phyloP scores from a whole-genome alignment of 176 grass and related monocot genomes.

The Pontederia paniculata region DNA sequence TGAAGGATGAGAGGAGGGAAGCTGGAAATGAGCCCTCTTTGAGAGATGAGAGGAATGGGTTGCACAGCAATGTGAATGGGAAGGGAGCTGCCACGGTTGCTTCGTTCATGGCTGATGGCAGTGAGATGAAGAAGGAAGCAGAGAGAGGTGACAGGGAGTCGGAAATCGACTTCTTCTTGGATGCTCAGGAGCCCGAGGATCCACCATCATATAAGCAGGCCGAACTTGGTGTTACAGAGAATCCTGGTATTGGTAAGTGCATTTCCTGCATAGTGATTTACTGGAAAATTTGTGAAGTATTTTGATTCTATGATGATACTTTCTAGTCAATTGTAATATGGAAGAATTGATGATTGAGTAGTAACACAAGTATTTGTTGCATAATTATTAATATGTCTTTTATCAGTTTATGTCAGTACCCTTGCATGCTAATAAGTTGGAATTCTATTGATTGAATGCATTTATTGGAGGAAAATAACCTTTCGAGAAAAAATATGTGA shows the following conservation, averaged over 20 bases:
- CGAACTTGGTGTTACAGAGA: slow-evolving; percentile 51
- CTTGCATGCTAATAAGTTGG: too few species aligned
- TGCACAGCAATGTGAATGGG: slow-evolving; percentile 33
- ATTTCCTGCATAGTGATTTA: neutral
- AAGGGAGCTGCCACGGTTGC: slow-evolving; percentile 31
- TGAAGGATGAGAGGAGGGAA: slow-evolving; percentile 20
- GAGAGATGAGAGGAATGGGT: slow-evolving; percentile 24
- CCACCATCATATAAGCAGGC: slow-evolving; percentile 20
- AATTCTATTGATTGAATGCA: too few species aligned
- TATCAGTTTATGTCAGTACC: too few species aligned
- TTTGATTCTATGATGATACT: too few species aligned
- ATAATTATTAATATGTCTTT: too few species aligned
- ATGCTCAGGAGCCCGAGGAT: slow-evolving; percentile 15
- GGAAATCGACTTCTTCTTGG: slow-evolving; percentile 26
- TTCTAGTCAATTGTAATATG: too few species aligned
- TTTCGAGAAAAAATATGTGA: too few species aligned
- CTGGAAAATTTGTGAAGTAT: neutral
- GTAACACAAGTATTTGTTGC: too few species aligned
- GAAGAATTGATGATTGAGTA: too few species aligned
- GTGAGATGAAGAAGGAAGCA: slow-evolving; percentile 37
- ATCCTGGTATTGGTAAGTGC: slow-evolving; percentile 68
- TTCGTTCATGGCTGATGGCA: slow-evolving; percentile 23
- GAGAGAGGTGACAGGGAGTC: slow-evolving; percentile 24
- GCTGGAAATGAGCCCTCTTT: slow-evolving; percentile 1
- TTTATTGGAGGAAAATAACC: too few species aligned